Percentiles rank a stretch among this genome's conserved stretches.
These are phyloP conservation scores for Talaromyces sp. DNA, from an alignment of 2,329 filamentous ascomycete species.

Conservation along the genomic window DNA sequence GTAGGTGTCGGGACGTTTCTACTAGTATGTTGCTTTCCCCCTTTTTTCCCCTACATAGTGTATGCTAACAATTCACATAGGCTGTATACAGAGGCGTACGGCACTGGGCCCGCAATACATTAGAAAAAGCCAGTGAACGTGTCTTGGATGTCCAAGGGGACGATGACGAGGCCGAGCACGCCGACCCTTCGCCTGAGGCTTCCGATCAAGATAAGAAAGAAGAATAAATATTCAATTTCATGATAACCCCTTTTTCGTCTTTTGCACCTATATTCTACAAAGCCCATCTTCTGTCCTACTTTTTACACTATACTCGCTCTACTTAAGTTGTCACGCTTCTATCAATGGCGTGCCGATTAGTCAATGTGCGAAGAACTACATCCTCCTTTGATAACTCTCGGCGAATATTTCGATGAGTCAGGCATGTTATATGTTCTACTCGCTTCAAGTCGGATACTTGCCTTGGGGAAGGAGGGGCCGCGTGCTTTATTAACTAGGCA, in stretches of 20 bases:
- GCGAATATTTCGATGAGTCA: conserved; percentile 14
- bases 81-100: conserved; percentile 78
- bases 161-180: conserved; percentile 53
- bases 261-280: neutral
- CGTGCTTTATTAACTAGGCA: conserved; percentile 10
- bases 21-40: conserved; percentile 52
- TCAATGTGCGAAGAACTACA: conserved; percentile 84
- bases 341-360: conserved; percentile 88
- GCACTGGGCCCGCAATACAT: conserved; percentile 64
- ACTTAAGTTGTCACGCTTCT: conserved; percentile 91
- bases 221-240: conserved; percentile 3
- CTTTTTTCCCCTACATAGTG: neutral
- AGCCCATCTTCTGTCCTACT: neutral
- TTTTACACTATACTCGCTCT: conserved; percentile 57
- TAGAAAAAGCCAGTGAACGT: conserved; percentile 72
- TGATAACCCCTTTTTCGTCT: neutral
- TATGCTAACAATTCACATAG: conserved; percentile 39
- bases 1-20: conserved; percentile 78
- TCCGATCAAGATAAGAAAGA: conserved; percentile 7
- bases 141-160: conserved; percentile 67
- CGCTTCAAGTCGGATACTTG: neutral
- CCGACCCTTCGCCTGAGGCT: conserved; percentile 32
- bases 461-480: conserved; percentile 12
- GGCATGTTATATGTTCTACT: conserved; percentile 11
- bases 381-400: conserved; percentile 31